phyloP scores from a whole-genome alignment of 495 filamentous ascomycete genomes.

The Penicillium herquei region DNA sequence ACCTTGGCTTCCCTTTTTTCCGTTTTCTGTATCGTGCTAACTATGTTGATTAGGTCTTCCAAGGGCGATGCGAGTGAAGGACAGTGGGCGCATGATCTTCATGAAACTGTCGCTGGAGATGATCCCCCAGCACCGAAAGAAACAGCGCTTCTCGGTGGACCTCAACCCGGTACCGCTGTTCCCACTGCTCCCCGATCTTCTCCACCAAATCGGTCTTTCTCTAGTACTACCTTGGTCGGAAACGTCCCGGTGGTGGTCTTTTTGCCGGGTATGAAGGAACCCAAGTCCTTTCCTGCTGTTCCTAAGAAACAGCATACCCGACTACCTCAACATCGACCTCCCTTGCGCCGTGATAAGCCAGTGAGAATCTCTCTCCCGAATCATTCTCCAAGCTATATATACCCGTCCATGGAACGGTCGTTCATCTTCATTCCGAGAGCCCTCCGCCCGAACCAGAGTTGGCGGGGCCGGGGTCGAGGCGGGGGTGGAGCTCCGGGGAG shows the following conservation, averaged over 20 bases:
- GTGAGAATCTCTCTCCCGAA: constrained; percentile 90
- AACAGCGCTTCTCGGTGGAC: constrained; percentile 11
- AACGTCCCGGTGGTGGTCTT: constrained; percentile 81
- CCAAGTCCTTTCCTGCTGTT: constrained; percentile 68
- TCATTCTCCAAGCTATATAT: constrained; percentile 78
- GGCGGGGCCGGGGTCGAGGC: constrained; percentile 65
- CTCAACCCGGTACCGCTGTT: constrained; percentile 32
- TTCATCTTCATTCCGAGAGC: constrained; percentile 98
- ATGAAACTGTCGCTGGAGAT: constrained; percentile 68
- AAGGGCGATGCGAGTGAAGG: constrained; percentile 76
- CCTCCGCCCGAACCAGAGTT: constrained; percentile 83
- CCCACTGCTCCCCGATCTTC: constrained; percentile 48
- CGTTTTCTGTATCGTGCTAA: constrained; percentile 14
- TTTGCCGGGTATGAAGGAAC: constrained; percentile 68
- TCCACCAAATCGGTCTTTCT: constrained; percentile 66
- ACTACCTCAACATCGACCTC: constrained; percentile 90
- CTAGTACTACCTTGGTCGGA: constrained; percentile 64
- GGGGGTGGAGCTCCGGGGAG: constrained; percentile 25
- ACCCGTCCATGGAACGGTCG: constrained; percentile 81
- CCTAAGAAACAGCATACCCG: constrained; percentile 85
- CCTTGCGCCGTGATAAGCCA: constrained; percentile 92
- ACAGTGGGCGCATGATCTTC: constrained; percentile 93
- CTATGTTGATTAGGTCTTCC: constrained; percentile 52
- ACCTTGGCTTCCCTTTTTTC: too few species aligned
- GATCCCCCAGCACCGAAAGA: constrained; percentile 35